A percentile compares a stretch with the other conserved stretches of the same genome.
These are phyloP conservation scores for Fusarium pseudonygamai DNA, from an alignment of 2,329 filamentous ascomycete genomes.

Conservation along the genomic window DNA sequence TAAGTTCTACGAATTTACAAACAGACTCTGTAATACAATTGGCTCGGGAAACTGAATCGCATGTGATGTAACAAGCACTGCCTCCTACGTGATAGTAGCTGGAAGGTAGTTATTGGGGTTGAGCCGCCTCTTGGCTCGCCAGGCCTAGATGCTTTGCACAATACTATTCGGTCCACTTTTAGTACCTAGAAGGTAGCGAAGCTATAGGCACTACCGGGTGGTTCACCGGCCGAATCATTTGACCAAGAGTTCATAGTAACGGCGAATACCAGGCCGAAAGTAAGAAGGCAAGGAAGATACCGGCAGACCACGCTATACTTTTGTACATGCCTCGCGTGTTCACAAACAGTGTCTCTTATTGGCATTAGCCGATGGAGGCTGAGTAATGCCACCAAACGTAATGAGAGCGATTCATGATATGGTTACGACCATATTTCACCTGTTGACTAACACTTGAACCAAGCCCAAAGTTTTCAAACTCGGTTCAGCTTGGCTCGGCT, in stretches of 20 bases:
- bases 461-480: neutral
- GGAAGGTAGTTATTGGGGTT: neutral
- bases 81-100: neutral
- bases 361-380: neutral
- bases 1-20: neutral
- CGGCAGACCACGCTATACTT: neutral
- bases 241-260: neutral
- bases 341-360: neutral
- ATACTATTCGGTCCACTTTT: neutral
- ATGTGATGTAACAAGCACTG: conserved; percentile 1
- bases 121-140: neutral
- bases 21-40: neutral
- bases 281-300: neutral
- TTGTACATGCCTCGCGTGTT: neutral
- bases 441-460: neutral
- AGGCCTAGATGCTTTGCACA: neutral
- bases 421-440: neutral
- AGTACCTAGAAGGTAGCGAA: neutral
- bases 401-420: neutral
- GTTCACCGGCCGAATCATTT: neutral
- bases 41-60: neutral
- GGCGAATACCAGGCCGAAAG: neutral
- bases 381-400: neutral
- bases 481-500: conserved; percentile 1
- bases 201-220: neutral